Evolutionary conservation across 2,329 filamentous ascomycete species (phyloP).

Genomic region (Nigrospora osmanthi): DNA sequence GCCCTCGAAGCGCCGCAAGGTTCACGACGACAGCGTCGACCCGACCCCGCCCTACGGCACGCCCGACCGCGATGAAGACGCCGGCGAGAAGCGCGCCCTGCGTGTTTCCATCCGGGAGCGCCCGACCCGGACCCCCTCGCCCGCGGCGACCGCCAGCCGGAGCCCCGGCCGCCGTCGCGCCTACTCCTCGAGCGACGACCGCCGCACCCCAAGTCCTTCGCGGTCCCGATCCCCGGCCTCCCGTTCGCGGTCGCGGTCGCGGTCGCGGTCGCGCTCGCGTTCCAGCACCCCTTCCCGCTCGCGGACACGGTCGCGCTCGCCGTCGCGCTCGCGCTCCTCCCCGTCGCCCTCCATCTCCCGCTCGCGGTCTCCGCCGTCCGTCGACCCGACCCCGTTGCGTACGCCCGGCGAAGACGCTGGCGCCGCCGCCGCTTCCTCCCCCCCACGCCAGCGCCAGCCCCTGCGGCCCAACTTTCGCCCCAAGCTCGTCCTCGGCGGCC

Average conservation of each 20-base stretch:
- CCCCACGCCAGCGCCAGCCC: constrained; percentile 44
- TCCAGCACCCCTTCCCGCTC: constrained; percentile 11
- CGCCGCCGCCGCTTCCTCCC: constrained; percentile 18
- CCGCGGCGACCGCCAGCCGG: constrained; percentile 11
- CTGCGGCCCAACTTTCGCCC: constrained; percentile 59
- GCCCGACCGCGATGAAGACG: constrained; percentile 27
- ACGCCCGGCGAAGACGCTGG: constrained; percentile 5
- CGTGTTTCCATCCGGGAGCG: constrained; percentile 21
- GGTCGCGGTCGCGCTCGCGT: constrained; percentile 7
- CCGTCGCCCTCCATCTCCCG: constrained; percentile 10
- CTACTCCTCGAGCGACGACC: constrained; percentile 21
- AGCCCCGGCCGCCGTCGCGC: constrained; percentile 12
- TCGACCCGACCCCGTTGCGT: constrained; percentile 10
- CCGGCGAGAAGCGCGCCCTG: constrained; percentile 9
- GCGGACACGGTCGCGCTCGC: constrained; percentile 9
- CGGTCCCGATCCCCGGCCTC: constrained; percentile 13
- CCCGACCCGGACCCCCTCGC: constrained; percentile 12
- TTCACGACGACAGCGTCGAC: constrained; percentile 29
- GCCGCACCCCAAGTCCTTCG: constrained; percentile 16
- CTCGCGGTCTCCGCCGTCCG: constrained; percentile 8
- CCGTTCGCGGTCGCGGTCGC: constrained; percentile 6
- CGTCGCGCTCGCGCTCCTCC: constrained; percentile 5
- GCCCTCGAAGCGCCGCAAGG: constrained; percentile 31
- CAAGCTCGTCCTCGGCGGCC: constrained; percentile 66
- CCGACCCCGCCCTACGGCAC: constrained; percentile 33